phyloP scores from a whole-genome alignment of 805 yeast species.

The Lipomyces mesembrius region DNA sequence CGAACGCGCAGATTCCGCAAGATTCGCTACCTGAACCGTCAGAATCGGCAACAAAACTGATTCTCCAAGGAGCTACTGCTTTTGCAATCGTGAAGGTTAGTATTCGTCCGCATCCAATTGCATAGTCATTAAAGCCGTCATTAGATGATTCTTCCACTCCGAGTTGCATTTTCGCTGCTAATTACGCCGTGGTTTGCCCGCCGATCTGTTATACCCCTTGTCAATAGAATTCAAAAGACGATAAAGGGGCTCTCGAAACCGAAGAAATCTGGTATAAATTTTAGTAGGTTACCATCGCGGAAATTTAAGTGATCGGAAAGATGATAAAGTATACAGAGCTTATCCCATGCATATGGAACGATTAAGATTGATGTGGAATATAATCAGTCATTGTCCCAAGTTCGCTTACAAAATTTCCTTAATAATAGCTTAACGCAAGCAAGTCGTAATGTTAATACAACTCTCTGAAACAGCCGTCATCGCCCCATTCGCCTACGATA shows the following conservation, averaged over 20 bases:
- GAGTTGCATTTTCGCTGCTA: constrained; percentile 56
- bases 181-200: constrained; percentile 64
- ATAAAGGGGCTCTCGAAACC: background rate
- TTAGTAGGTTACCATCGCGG: background rate
- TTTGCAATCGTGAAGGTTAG: constrained; percentile 65
- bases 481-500: constrained; percentile 40
- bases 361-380: too few species aligned
- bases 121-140: background rate
- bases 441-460: background rate
- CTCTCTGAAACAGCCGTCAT: constrained; percentile 42
- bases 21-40: constrained; percentile 42
- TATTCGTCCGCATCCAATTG: background rate
- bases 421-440: background rate
- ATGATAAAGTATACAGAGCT: background rate
- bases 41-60: constrained; percentile 57
- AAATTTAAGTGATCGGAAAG: constrained; percentile 4
- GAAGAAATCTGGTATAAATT: background rate
- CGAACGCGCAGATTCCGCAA: constrained; percentile 17
- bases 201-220: constrained; percentile 54
- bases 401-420: background rate
- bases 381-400: background rate
- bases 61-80: constrained; percentile 76
- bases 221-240: background rate
- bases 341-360: background rate
- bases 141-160: constrained; percentile 56